These are phyloP conservation scores for Phytopythium delawarense DNA, from an alignment of 352 stramenopile genomes.

Conservation along the genomic window DNA sequence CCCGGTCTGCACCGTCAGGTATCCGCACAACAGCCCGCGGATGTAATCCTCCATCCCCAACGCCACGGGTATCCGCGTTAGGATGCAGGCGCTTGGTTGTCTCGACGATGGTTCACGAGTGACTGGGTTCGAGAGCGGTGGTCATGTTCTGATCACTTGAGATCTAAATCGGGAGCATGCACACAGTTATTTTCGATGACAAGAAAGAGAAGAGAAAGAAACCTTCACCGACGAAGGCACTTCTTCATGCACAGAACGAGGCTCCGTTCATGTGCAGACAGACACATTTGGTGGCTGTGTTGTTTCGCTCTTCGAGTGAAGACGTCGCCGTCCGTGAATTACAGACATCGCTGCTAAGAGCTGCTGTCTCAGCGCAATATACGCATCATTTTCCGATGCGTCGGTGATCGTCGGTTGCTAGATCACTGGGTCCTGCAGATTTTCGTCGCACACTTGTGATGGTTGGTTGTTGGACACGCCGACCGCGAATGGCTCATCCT, in stretches of 20 bases:
- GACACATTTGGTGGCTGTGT: neutral
- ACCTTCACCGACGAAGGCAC: neutral
- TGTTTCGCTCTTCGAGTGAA: neutral
- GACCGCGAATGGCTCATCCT: neutral
- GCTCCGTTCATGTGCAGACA: neutral
- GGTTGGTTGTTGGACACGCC: neutral
- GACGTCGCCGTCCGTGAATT: too few relatives aligned
- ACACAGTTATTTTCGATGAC: neutral
- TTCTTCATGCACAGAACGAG: neutral
- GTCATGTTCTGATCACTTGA: neutral
- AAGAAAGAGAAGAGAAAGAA: neutral
- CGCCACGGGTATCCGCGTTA: neutral
- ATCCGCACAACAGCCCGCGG: constrained; percentile 57
- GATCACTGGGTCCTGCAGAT: neutral
- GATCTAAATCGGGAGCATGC: neutral
- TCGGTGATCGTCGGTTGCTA: neutral
- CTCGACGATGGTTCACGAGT: neutral
- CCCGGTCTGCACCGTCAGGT: constrained; percentile 57
- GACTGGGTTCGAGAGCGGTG: neutral
- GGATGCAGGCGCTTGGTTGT: neutral
- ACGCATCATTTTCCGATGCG: neutral
- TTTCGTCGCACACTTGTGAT: neutral
- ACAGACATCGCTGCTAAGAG: neutral
- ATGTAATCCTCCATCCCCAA: constrained; percentile 70
- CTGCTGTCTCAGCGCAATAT: neutral